Conservation (phyloP, 176 grass and related monocot genomes). For the Poa pratensis region DNA sequence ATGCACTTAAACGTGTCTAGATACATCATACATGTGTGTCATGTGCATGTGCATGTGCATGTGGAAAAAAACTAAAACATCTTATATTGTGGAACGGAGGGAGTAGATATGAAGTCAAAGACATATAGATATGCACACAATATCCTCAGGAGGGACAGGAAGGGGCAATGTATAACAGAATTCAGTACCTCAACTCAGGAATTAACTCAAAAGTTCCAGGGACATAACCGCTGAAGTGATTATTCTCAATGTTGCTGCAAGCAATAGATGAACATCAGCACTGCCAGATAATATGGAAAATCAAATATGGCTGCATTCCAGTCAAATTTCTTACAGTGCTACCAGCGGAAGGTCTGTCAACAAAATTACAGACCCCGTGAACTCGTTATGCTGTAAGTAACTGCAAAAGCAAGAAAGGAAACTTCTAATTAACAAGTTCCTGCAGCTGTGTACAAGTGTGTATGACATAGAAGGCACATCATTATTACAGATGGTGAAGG, state of each 20-base stretch:
- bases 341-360: constrained; percentile 74
- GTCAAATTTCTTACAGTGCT: constrained; percentile 71
- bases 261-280: constrained; percentile 30
- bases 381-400: constrained; percentile 80
- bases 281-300: constrained; percentile 34
- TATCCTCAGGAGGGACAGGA: background rate
- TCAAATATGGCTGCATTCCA: constrained; percentile 15
- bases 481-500: constrained; percentile 77
- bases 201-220: constrained; percentile 81
- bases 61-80: too few relatives aligned
- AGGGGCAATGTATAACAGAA: constrained; percentile 1
- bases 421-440: constrained; percentile 30
- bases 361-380: constrained; percentile 84
- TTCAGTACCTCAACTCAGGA: constrained; percentile 68
- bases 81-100: too few relatives aligned
- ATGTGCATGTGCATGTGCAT: too few relatives aligned
- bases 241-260: constrained; percentile 83
- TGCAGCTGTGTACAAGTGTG: constrained; percentile 11
- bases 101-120: constrained; percentile 44
- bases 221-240: constrained; percentile 88
- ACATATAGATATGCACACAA: constrained; percentile 34
- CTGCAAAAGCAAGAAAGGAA: constrained; percentile 57
- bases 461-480: constrained; percentile 35
- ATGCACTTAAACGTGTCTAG: too few relatives aligned
- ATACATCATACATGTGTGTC: too few relatives aligned